Conservation (phyloP, 2,329 filamentous ascomycete genomes). For the Talaromyces marneffei region DNA sequence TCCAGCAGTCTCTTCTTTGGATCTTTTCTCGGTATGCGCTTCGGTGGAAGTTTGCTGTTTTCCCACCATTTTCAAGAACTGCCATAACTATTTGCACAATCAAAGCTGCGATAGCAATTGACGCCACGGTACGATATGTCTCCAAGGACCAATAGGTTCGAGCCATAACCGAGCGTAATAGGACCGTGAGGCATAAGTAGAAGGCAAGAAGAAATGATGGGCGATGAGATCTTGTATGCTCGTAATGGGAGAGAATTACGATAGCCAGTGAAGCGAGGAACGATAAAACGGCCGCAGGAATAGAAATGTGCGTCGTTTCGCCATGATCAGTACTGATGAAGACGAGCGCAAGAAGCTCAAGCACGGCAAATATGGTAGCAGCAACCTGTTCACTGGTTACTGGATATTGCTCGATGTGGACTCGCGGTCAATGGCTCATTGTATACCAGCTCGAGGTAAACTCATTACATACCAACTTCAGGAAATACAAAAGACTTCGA, state of each 20-base stretch:
- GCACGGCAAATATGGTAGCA: background rate
- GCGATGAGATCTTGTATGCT: background rate
- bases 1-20: background rate
- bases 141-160: background rate
- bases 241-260: conserved; percentile 1
- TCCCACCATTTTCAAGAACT: background rate
- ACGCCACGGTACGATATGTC: background rate
- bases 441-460: background rate
- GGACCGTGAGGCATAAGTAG: background rate
- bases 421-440: background rate
- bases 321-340: background rate
- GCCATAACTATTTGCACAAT: background rate
- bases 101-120: background rate
- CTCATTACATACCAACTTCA: background rate
- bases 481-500: background rate
- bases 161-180: background rate
- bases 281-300: background rate
- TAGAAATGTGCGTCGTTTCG: background rate
- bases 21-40: background rate
- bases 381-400: background rate
- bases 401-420: background rate
- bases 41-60: background rate
- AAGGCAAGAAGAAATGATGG: conserved; percentile 1
- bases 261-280: background rate
- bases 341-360: background rate